phyloP scores from a whole-genome alignment of 345 rosid genomes.

The Camelina hispida region DNA sequence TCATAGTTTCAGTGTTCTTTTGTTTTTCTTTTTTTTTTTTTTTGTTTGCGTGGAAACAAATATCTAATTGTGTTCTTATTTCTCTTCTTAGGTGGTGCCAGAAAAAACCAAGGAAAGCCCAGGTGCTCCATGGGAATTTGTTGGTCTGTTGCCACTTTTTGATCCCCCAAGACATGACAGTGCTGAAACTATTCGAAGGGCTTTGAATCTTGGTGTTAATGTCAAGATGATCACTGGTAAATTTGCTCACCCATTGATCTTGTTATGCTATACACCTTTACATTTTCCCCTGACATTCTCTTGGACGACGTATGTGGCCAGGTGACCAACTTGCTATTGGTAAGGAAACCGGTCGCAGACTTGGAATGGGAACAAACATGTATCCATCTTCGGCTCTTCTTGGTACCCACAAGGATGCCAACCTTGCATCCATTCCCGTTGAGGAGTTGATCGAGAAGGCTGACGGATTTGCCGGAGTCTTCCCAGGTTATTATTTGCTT shows the following conservation, averaged over 20 bases:
- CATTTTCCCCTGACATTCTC: slow-evolving; percentile 8
- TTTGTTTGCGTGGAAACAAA: slow-evolving; percentile 21
- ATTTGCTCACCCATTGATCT: background rate
- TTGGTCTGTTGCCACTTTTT: slow-evolving; percentile 90
- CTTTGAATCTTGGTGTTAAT: slow-evolving; percentile 93
- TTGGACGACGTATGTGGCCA: slow-evolving; percentile 32
- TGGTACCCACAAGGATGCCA: slow-evolving; percentile 80
- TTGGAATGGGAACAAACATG: slow-evolving; percentile 99
- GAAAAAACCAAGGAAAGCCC: slow-evolving; percentile 80
- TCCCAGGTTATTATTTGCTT: slow-evolving; percentile 63
- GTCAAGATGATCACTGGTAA: slow-evolving; percentile 98
- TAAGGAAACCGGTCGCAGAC: slow-evolving; percentile 97
- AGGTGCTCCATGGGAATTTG: slow-evolving; percentile 90
- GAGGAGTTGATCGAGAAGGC: slow-evolving; percentile 98
- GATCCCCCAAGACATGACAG: slow-evolving; percentile 99
- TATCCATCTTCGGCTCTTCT: slow-evolving; percentile 95
- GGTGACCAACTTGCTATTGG: slow-evolving; percentile 99
- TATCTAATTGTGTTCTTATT: slow-evolving; percentile 7
- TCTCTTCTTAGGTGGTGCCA: slow-evolving; percentile 67
- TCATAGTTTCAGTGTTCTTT: slow-evolving; percentile 14
- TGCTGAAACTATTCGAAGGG: slow-evolving; percentile 96
- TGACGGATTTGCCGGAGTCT: slow-evolving; percentile 98
- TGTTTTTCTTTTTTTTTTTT: background rate
- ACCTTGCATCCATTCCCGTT: slow-evolving; percentile 77
- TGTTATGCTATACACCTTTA: background rate